A percentile compares a stretch with the other conserved stretches of the same genome.
These are phyloP conservation scores for Haplosporangium gracile DNA, from an alignment of 192 early-diverging fungal species.

Conservation along the genomic window DNA sequence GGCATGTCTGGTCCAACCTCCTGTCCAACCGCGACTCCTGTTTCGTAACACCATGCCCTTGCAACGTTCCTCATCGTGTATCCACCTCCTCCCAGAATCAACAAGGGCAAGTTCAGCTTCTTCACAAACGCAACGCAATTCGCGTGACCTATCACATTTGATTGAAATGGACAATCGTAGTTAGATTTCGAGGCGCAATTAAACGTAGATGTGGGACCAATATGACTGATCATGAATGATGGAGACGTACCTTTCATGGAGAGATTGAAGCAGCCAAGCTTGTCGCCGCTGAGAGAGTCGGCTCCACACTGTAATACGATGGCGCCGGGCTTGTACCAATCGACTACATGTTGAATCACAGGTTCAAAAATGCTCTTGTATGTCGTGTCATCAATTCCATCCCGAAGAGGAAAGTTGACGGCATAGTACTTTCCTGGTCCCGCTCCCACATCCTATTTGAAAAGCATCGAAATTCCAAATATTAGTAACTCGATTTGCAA, in stretches of 20 bases:
- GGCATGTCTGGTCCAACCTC: constrained; percentile 77
- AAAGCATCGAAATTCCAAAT: not conserved
- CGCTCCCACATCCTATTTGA: constrained; percentile 86
- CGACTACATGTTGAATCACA: constrained; percentile 83
- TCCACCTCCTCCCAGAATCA: constrained; percentile 96
- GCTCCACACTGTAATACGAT: constrained; percentile 98
- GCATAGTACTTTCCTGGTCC: constrained; percentile 93
- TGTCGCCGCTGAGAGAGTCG: constrained; percentile 93
- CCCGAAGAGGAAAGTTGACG: constrained; percentile 95
- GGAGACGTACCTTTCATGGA: constrained; percentile 76
- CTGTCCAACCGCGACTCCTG: constrained; percentile 81
- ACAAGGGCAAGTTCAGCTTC: constrained; percentile 88
- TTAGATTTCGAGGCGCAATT: not conserved
- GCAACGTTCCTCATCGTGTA: constrained; percentile 98
- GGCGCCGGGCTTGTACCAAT: constrained; percentile 92
- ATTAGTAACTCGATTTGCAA: not conserved
- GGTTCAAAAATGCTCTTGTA: constrained; percentile 94
- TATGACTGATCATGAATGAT: not conserved
- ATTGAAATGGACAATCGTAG: not conserved
- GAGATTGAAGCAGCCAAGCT: constrained; percentile 95
- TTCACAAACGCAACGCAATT: constrained; percentile 95
- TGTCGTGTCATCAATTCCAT: constrained; percentile 93
- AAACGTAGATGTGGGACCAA: not conserved
- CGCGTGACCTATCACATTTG: constrained; percentile 75
- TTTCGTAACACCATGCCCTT: constrained; percentile 96